phyloP scores from a whole-genome alignment of 192 early-diverging fungal genomes.

The Helicostylum pulchrum region DNA sequence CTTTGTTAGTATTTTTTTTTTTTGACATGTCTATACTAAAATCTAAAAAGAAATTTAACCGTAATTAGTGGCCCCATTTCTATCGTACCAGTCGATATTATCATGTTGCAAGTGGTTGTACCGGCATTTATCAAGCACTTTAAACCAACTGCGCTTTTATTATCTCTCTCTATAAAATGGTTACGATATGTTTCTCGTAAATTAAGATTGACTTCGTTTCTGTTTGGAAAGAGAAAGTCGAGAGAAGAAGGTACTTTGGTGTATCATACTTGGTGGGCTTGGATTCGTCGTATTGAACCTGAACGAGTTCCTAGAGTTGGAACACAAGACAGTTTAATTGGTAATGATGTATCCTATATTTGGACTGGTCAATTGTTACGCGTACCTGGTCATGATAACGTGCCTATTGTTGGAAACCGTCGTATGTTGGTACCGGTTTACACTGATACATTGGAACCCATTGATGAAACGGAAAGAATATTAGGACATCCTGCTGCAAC shows the following conservation, averaged over 20 bases:
- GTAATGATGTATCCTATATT: not conserved
- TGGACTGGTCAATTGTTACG: conserved; percentile 58
- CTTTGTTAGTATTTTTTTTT: not conserved
- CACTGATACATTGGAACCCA: conserved; percentile 42
- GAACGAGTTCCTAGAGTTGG: not conserved
- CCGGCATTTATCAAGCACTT: conserved; percentile 60
- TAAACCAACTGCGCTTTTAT: conserved; percentile 56
- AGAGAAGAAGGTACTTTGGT: conserved; percentile 70
- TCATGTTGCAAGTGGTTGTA: conserved; percentile 69
- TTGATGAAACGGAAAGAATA: conserved; percentile 56
- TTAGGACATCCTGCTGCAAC: conserved; percentile 50
- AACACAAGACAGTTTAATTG: not conserved
- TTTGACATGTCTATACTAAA: not conserved
- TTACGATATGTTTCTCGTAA: conserved; percentile 60
- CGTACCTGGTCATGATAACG: conserved; percentile 80
- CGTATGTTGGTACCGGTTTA: conserved; percentile 81
- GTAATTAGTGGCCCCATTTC: not conserved
- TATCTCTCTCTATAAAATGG: conserved; percentile 44
- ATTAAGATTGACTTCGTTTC: conserved; percentile 76
- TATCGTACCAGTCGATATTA: not conserved
- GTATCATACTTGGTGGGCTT: conserved; percentile 42
- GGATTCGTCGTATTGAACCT: conserved; percentile 35
- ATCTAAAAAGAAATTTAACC: not conserved
- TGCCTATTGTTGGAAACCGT: conserved; percentile 70
- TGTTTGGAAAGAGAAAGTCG: conserved; percentile 64